Evolutionary conservation across 2,329 filamentous ascomycete species (phyloP).

Genomic region (Metarhizium album): DNA sequence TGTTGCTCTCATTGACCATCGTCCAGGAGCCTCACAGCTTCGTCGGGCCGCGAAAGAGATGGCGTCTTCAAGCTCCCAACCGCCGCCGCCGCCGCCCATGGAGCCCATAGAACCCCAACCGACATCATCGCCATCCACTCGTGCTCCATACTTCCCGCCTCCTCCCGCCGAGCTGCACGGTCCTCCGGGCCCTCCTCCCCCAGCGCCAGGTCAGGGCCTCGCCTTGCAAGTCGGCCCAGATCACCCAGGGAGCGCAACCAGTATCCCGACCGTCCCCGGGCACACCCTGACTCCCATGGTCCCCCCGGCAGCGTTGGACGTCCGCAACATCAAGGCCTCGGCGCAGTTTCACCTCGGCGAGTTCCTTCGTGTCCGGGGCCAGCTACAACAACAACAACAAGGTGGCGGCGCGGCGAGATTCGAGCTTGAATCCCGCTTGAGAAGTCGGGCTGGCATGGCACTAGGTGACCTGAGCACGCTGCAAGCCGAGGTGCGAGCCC

Average conservation of each 20-base stretch:
- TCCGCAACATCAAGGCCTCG: slow-evolving; percentile 19
- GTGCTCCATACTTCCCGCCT: slow-evolving; percentile 9
- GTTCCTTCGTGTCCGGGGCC: slow-evolving; percentile 22
- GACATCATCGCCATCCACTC: slow-evolving; percentile 12
- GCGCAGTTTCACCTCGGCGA: slow-evolving; percentile 26
- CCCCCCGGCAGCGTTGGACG: slow-evolving; percentile 16
- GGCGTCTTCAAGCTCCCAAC: slow-evolving; percentile 7
- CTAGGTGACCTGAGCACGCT: slow-evolving; percentile 33
- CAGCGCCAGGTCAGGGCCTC: slow-evolving; percentile 6
- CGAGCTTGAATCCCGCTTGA: slow-evolving; percentile 32
- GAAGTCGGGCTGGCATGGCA: slow-evolving; percentile 30
- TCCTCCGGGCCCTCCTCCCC: neutral
- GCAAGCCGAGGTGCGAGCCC: slow-evolving; percentile 30
- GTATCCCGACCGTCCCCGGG: slow-evolving; percentile 11
- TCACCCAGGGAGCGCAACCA: slow-evolving; percentile 11
- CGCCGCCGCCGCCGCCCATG: too few species aligned
- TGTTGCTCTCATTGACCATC: neutral
- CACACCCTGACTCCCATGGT: slow-evolving; percentile 12
- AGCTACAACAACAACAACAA: slow-evolving; percentile 17
- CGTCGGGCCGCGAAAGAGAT: neutral
- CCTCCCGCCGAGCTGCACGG: slow-evolving; percentile 1
- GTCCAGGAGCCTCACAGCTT: neutral
- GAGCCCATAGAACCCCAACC: slow-evolving; percentile 18
- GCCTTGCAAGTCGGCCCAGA: slow-evolving; percentile 12
- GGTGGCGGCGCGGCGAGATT: slow-evolving; percentile 19